phyloP scores from a whole-genome alignment of 2,329 filamentous ascomycete genomes.

The Exserohilum rostratum region DNA sequence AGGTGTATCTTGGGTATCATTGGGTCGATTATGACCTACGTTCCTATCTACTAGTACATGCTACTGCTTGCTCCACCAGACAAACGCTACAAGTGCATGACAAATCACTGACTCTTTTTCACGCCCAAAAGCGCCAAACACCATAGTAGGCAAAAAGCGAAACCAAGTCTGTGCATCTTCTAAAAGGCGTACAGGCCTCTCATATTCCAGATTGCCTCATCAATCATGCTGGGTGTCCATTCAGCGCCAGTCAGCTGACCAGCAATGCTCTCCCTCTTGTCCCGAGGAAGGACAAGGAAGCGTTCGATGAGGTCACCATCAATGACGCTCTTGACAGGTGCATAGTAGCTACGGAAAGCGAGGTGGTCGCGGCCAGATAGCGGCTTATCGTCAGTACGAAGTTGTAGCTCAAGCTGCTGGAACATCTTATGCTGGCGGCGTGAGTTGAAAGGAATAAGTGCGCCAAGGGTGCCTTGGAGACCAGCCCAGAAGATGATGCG shows the following conservation, averaged over 20 bases:
- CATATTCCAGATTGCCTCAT: slow-evolving; percentile 77
- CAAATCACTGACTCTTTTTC: slow-evolving; percentile 1
- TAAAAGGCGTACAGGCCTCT: slow-evolving; percentile 43
- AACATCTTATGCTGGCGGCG: slow-evolving; percentile 98
- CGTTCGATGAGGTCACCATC: slow-evolving; percentile 96
- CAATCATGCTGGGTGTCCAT: slow-evolving; percentile 77
- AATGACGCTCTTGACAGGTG: slow-evolving; percentile 93
- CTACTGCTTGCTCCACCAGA: slow-evolving; percentile 3
- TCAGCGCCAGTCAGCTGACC: slow-evolving; percentile 83
- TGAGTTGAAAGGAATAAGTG: slow-evolving; percentile 87
- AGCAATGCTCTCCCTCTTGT: slow-evolving; percentile 95
- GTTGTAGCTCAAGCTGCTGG: slow-evolving; percentile 86
- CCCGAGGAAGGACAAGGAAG: slow-evolving; percentile 80
- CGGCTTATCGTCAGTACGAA: slow-evolving; percentile 78
- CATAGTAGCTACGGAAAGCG: slow-evolving; percentile 94
- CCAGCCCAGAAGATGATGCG: slow-evolving; percentile 94
- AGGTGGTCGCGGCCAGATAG: slow-evolving; percentile 92
- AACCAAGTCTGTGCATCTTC: neutral
- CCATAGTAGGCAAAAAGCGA: neutral
- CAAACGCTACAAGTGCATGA: neutral
- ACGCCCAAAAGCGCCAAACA: slow-evolving; percentile 9
- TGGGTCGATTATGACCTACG: slow-evolving; percentile 12
- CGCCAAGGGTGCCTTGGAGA: slow-evolving; percentile 90
- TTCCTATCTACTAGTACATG: slow-evolving; percentile 16
- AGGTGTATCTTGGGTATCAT: slow-evolving; percentile 12